Evolutionary conservation across 2,329 filamentous ascomycete species (phyloP), one percentile per base, ranked within the genome.

Genomic region (Pseudogymnoascus sp.): DNA sequence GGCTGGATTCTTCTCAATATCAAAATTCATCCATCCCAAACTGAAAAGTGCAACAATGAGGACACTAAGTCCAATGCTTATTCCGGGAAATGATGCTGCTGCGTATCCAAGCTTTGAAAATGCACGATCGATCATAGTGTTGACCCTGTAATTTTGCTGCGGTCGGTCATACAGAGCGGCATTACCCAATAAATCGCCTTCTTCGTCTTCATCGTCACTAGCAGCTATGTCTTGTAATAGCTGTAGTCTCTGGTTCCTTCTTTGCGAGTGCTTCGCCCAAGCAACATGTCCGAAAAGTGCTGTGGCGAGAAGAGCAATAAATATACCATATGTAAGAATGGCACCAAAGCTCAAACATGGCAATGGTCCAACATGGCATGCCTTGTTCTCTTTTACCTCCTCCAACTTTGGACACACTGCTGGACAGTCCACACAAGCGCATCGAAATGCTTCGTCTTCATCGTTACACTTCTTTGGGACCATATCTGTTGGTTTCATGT

Each of bases 341-440:
- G 96, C 91, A 0, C 89, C 88, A 74, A 99, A 97, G 0, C 93
- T 97, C 40, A 99, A 79, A 71, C 96, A 99, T 0, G 93, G 93
- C n/a, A 99, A 78, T 6, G 87, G 76, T 50, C 95, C 95, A 42
- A 99, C 92, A 68, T 88, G 84, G 75, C 95, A 99, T 26, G 87
- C 83, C 62, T 87, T 82, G 1, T 81, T 79, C 62, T 88, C 79
- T 63, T 86, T 79, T n/a, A 97, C 83, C 3, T 85, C 86, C 0
- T 92, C 90, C 17, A 99, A 82, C 69, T 87, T 85, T 0, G 93
- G 90, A 71, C 95, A 99, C 2, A 95, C 88, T 1, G 83, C 86
- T 0, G 89, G 90, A 70, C 95, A 99, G 74, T 99, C 95, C 40
- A 97, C 87, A 71, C 95, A 99, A 61, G 93, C 90, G 75, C 95